Evolutionary conservation across 2,329 filamentous ascomycete species (phyloP), one percentile per base, ranked within the genome.

Genomic region (Epicoccum sorghinum): DNA sequence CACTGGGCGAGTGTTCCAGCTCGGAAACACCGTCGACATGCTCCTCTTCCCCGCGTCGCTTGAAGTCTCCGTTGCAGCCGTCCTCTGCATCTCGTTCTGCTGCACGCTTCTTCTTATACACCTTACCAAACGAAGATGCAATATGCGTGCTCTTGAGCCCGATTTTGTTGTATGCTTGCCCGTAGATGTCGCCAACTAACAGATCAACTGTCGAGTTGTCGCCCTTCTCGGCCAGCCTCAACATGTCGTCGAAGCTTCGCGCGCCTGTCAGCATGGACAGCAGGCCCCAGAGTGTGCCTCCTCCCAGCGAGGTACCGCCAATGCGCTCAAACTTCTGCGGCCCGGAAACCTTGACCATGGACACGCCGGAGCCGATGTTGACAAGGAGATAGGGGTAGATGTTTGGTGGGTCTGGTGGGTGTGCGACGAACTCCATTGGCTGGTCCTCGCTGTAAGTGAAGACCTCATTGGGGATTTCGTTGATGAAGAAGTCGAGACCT

Each of bases 401-500:
- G 47, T 71, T 71, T 0, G 71, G 61, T 13, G 70, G 70, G 63
- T 93, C 87, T n/a, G 86, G 81, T 39, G 82, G 81, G 1, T 91
- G 86, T 57, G 88, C 85, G 62, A 89, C 86, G 71, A 96, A 98
- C 68, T 91, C 86, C 89, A 97, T 96, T 4, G 93, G 92, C 65
- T 95, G 88, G 30, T 74, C 68, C 54, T 78, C 93, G 71, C 89
- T 93, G 77, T 98, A 98, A 18, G 92, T 97, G 71, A 99, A 99
- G 49, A 99, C 93, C 77, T 99, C 95, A 64, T 89, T 87, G 18
- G 95, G 95, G 55, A 99, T 98, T 73, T 98, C 93, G 61, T 91
- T 96, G 71, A 98, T 98, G 81, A 99, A 98, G 79, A 98, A 99
- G 74, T 99, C 95, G 38, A 99, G 86, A 10, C 93, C 92, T 91